These are phyloP conservation scores for Lactarius hatsudake DNA, from an alignment of 768 basidiomycete genomes.

Conservation along the genomic window DNA sequence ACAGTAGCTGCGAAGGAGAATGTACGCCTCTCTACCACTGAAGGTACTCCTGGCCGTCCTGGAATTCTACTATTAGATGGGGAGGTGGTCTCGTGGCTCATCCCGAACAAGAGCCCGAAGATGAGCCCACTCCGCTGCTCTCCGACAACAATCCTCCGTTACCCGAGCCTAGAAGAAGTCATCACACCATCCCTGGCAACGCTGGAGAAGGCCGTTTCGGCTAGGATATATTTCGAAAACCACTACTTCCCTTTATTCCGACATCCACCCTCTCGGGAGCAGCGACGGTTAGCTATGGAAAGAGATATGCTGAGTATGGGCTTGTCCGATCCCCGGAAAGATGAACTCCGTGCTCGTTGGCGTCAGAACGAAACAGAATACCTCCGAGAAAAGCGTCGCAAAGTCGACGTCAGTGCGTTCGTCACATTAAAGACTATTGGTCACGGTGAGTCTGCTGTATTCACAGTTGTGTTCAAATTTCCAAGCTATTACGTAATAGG, in stretches of 20 bases:
- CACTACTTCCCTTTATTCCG: slow-evolving; percentile 83
- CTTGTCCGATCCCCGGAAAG: slow-evolving; percentile 67
- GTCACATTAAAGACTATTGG: slow-evolving; percentile 91
- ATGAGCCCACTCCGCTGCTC: slow-evolving; percentile 37
- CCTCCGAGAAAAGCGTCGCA: slow-evolving; percentile 77
- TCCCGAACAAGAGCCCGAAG: slow-evolving; percentile 64
- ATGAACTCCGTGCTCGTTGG: slow-evolving; percentile 71
- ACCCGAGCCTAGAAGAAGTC: slow-evolving; percentile 46
- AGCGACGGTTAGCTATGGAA: slow-evolving; percentile 83
- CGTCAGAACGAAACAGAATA: slow-evolving; percentile 86
- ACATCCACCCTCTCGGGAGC: slow-evolving; percentile 81
- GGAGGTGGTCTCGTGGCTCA: slow-evolving; percentile 59
- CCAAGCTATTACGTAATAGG: slow-evolving; percentile 45
- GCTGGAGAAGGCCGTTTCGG: slow-evolving; percentile 89
- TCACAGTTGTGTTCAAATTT: slow-evolving; percentile 23
- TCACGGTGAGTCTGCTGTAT: slow-evolving; percentile 56
- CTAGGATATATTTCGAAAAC: slow-evolving; percentile 92
- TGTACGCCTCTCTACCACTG: slow-evolving; percentile 41
- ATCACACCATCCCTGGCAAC: slow-evolving; percentile 88
- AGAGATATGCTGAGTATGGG: slow-evolving; percentile 76
- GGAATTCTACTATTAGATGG: slow-evolving; percentile 61
- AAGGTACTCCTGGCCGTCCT: slow-evolving; percentile 54
- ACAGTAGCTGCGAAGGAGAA: slow-evolving; percentile 78
- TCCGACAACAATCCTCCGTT: slow-evolving; percentile 31
- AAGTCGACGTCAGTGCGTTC: slow-evolving; percentile 84